Evolutionary conservation across 2,329 filamentous ascomycete species (phyloP).

Genomic region (Neodidymelliopsis sp.): DNA sequence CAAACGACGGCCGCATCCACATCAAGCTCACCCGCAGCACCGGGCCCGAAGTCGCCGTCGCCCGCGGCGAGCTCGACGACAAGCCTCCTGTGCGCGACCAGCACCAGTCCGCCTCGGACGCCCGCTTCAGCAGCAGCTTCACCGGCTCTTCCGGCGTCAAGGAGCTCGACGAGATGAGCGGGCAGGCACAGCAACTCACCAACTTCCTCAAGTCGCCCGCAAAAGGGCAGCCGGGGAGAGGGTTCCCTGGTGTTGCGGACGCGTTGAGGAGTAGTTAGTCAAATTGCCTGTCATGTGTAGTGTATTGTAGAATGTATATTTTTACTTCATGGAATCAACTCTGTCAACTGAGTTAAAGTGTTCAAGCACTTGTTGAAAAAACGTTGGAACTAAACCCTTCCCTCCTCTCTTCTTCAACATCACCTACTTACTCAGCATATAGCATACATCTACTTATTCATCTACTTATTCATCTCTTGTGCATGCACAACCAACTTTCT

Average conservation of each 20-base stretch:
- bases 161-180: slow-evolving; percentile 26
- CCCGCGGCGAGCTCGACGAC: slow-evolving; percentile 37
- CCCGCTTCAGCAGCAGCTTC: neutral
- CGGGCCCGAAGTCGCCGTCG: slow-evolving; percentile 35
- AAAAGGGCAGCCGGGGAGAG: neutral
- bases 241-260: slow-evolving; percentile 10
- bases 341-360: too few relatives aligned
- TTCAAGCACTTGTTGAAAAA: too few relatives aligned
- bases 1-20: slow-evolving; percentile 40
- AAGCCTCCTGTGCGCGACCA: slow-evolving; percentile 23
- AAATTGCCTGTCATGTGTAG: too few relatives aligned
- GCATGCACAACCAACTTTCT: too few relatives aligned
- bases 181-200: slow-evolving; percentile 22
- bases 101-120: neutral
- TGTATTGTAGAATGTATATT: neutral
- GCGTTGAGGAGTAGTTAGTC: slow-evolving; percentile 17
- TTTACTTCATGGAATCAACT: too few relatives aligned
- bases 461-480: too few relatives aligned
- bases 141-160: neutral
- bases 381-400: too few relatives aligned
- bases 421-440: too few relatives aligned
- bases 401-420: too few relatives aligned
- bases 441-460: too few relatives aligned
- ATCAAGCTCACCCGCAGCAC: slow-evolving; percentile 32
- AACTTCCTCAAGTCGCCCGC: slow-evolving; percentile 15